Percentiles rank a stretch among this genome's conserved stretches.
phyloP scores from a whole-genome alignment of 163 green algal genomes.

The Volvox carteri region DNA sequence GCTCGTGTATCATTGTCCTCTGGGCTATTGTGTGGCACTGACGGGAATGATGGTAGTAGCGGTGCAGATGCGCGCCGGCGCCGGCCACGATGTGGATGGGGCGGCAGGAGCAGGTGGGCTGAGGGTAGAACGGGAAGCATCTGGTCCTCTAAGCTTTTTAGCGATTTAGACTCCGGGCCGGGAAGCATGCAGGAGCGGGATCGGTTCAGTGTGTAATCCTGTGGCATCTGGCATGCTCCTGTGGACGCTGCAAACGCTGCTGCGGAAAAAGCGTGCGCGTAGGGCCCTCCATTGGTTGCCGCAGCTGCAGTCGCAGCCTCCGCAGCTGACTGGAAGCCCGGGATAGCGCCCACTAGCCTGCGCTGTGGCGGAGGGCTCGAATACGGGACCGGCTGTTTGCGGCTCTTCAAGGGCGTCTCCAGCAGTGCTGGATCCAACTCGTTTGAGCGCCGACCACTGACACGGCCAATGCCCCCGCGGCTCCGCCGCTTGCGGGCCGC shows the following conservation, averaged over 20 bases:
- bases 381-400: not conserved
- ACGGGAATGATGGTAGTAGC: not conserved
- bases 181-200: constrained; percentile 18
- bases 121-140: not conserved
- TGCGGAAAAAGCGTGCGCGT: constrained; percentile 6
- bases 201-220: not conserved
- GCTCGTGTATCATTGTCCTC: not conserved
- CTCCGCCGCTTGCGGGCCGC: not conserved
- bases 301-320: not conserved
- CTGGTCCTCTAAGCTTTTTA: not conserved
- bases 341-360: not conserved
- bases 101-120: not conserved
- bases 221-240: not conserved
- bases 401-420: not conserved
- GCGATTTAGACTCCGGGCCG: not conserved
- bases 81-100: not conserved
- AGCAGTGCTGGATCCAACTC: not conserved
- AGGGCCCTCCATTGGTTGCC: not conserved
- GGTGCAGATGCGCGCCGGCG: not conserved
- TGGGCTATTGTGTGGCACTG: constrained; percentile 6
- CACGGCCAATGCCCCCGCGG: not conserved
- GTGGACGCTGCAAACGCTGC: not conserved
- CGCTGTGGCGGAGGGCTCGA: not conserved
- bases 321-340: not conserved
- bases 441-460: not conserved